Conservation (phyloP, 495 filamentous ascomycete genomes). For the Hypoxylon cercidicola region DNA sequence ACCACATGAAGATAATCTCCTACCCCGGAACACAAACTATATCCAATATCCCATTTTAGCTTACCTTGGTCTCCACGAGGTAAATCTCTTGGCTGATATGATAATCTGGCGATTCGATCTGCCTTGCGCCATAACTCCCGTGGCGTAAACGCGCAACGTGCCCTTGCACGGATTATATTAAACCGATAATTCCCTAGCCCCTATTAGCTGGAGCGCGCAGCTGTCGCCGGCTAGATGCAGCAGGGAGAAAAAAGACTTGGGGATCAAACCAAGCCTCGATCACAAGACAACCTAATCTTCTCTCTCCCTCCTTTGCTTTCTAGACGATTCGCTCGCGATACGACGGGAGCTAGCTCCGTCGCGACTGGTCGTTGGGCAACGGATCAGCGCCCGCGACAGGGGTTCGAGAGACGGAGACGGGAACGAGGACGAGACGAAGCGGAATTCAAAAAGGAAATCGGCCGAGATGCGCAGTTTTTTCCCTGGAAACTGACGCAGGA, state of each 20-base stretch:
- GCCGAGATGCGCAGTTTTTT: too few relatives aligned
- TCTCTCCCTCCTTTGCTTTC: too few relatives aligned
- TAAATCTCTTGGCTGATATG: conserved; percentile 1
- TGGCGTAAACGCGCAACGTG: conserved; percentile 2
- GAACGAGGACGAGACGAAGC: too few relatives aligned
- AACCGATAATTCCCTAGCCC: conserved; percentile 8
- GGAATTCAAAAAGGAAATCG: too few relatives aligned
- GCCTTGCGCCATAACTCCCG: background rate
- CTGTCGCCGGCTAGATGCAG: conserved; percentile 37
- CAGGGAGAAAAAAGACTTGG: background rate
- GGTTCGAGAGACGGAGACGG: too few relatives aligned
- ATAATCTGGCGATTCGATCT: conserved; percentile 19
- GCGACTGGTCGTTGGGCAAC: too few relatives aligned
- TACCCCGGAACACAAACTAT: background rate
- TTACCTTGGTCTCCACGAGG: background rate
- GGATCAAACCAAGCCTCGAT: background rate
- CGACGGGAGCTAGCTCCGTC: too few relatives aligned
- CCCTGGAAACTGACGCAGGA: background rate
- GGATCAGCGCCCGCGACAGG: too few relatives aligned
- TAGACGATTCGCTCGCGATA: conserved; percentile 7
- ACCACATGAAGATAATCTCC: too few relatives aligned
- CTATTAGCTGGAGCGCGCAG: conserved; percentile 18
- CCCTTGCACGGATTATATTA: conserved; percentile 21
- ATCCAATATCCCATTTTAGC: conserved; percentile 4
- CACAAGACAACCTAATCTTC: conserved; percentile 13